Evolutionary conservation across 140 eudicot species (phyloP).

Genomic region (Senecio squalidus): DNA sequence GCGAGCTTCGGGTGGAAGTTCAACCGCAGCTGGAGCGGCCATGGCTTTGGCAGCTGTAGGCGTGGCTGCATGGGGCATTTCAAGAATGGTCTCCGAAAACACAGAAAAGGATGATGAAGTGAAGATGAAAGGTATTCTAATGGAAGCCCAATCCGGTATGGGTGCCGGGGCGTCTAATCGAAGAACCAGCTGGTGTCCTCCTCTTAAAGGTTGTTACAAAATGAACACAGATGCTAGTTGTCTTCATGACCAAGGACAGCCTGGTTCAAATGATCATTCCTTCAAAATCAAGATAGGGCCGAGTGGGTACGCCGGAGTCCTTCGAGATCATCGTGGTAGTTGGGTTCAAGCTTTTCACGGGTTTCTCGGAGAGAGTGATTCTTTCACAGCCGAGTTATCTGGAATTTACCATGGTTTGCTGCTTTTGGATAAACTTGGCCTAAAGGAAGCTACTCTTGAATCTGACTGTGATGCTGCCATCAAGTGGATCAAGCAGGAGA

Average conservation of each 20-base stretch:
- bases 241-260: neutral
- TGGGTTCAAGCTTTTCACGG: constrained; percentile 11
- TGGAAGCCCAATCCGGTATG: too few species aligned
- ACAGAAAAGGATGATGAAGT: too few species aligned
- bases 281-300: neutral
- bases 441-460: neutral
- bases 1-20: too few species aligned
- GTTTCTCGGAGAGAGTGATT: neutral
- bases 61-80: too few species aligned
- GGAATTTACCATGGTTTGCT: neutral
- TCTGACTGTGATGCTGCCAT: neutral
- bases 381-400: constrained; percentile 1
- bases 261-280: too few species aligned
- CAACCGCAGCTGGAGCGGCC: too few species aligned
- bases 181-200: neutral
- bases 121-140: too few species aligned
- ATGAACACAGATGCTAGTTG: constrained; percentile 8
- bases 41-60: too few species aligned
- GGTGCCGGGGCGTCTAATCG: neutral
- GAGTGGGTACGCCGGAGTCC: constrained; percentile 5
- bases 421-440: neutral
- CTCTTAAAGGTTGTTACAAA: neutral
- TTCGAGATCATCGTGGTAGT: neutral
- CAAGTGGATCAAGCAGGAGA: neutral
- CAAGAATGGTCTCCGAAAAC: too few species aligned